A percentile compares a stretch with the other conserved stretches of the same genome.
phyloP scores from a whole-genome alignment of 495 filamentous ascomycete species.

The Hypoxylon trugodes region DNA sequence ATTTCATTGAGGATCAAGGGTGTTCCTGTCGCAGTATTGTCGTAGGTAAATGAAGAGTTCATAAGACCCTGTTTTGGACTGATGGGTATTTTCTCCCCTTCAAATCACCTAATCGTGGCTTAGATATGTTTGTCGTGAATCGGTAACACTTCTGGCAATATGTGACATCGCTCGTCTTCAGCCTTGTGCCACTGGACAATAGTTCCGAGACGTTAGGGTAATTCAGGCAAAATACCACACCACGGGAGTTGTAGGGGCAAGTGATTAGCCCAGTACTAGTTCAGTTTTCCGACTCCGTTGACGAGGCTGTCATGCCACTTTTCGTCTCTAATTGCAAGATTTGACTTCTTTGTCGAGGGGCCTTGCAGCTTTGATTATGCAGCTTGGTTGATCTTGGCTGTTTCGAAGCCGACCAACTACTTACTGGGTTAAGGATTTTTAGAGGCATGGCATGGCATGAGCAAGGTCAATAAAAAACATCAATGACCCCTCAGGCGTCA shows the following conservation, averaged over 20 bases:
- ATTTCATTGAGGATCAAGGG: neutral
- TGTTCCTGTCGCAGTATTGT: neutral
- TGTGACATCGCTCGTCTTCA: slow-evolving; percentile 26
- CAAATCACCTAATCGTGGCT: slow-evolving; percentile 7
- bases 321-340: neutral
- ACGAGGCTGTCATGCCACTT: slow-evolving; percentile 14
- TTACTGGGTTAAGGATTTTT: neutral
- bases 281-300: neutral
- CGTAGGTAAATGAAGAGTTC: neutral
- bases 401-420: slow-evolving; percentile 3
- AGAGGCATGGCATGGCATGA: neutral
- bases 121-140: slow-evolving; percentile 9
- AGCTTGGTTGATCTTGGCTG: slow-evolving; percentile 10
- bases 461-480: neutral
- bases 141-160: slow-evolving; percentile 1
- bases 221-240: neutral
- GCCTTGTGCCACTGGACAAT: slow-evolving; percentile 26
- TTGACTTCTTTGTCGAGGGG: neutral
- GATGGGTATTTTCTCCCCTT: slow-evolving; percentile 5
- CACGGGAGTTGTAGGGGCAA: neutral
- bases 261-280: slow-evolving; percentile 2
- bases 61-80: neutral
- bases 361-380: neutral
- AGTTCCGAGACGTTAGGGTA: slow-evolving; percentile 8
- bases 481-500: neutral